Evolutionary conservation across 192 early-diverging fungal species (phyloP), one percentile per base, ranked within the genome.

Genomic region (Coemansia sp.): DNA sequence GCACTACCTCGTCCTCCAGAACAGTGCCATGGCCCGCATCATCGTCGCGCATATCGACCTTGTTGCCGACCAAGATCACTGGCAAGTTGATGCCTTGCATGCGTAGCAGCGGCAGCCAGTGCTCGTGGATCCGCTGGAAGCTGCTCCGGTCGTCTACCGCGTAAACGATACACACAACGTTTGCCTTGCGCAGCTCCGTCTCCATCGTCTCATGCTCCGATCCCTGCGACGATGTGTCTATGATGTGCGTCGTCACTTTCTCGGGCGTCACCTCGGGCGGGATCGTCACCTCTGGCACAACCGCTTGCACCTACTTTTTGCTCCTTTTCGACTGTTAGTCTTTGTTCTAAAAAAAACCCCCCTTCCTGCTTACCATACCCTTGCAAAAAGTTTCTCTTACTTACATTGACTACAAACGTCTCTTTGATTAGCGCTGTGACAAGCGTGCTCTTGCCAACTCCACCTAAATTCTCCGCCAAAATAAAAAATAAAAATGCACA

Each of bases 261-360:
- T 98, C 98, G 1, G 94, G 89, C 35, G 96, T 96, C 71, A 97
- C 93, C 71, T 99, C 95, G 38, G 98, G 95, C 46, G 98, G 98
- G 67, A 99, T 99, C 15, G 96, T 99, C n/a, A 99, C 95, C 75
- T 99, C 98, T n/a, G 98, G 95, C 61, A 99, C 93, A 20, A 98
- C 93, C 70, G 95, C 92, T 81, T 98, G 98, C 30, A 83, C 72
- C 77, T 79, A 79, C 38, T 46, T 14, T 46, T 46, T 18, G 18
- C 16, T 46, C 44, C 39, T 41, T 41, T 12, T 41, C 39, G 6
- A 14, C 6, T 41, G 3, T 30, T 30, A 30, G 30, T 41, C 2
- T 5, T 41, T 41, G 39, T 41, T 41, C 9, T 30, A 30, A 30
- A 30, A 30, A 2, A 30, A 30, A 30, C 1, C 1, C 30, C 30